phyloP scores from a whole-genome alignment of 805 yeast genomes.

The Candida peoriensis region DNA sequence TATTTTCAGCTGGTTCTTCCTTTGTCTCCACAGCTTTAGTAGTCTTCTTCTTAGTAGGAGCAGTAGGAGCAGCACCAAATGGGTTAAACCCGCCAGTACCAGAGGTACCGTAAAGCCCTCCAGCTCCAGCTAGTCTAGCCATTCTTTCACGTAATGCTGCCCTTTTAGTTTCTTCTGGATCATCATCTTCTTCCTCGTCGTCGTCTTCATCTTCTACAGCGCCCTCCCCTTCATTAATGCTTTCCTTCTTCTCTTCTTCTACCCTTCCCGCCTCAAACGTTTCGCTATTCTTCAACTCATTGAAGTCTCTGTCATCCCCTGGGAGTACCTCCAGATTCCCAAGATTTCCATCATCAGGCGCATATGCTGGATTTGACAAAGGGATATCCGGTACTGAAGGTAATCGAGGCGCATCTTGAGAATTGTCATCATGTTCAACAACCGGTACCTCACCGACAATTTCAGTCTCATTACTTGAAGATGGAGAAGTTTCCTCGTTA shows the following conservation, averaged over 20 bases:
- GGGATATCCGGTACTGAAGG: neutral
- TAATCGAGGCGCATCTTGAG: neutral
- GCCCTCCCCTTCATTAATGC: slow-evolving; percentile 28
- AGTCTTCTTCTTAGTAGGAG: slow-evolving; percentile 24
- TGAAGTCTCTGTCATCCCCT: no score
- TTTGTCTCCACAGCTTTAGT: slow-evolving; percentile 20
- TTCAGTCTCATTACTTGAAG: neutral
- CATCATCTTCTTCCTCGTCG: slow-evolving; percentile 55
- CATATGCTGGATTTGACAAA: neutral
- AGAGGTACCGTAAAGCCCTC: slow-evolving; percentile 46
- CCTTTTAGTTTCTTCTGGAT: slow-evolving; percentile 71
- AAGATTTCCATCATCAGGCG: slow-evolving; percentile 1
- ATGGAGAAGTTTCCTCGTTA: neutral
- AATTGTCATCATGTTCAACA: neutral
- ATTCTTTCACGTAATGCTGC: slow-evolving; percentile 81
- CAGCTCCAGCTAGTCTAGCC: slow-evolving; percentile 91
- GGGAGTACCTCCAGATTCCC: neutral
- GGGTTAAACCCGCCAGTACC: slow-evolving; percentile 31
- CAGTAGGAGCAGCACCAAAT: slow-evolving; percentile 33
- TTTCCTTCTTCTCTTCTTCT: slow-evolving; percentile 20
- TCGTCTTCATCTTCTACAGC: slow-evolving; percentile 46
- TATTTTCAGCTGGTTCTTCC: slow-evolving; percentile 14
- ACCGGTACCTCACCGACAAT: neutral
- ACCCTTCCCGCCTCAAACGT: slow-evolving; percentile 7
- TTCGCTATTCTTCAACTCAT: neutral